Percentiles rank a stretch among this genome's conserved stretches.
These are phyloP conservation scores for Trametes sanguinea DNA, from an alignment of 768 basidiomycete genomes.

Conservation along the genomic window DNA sequence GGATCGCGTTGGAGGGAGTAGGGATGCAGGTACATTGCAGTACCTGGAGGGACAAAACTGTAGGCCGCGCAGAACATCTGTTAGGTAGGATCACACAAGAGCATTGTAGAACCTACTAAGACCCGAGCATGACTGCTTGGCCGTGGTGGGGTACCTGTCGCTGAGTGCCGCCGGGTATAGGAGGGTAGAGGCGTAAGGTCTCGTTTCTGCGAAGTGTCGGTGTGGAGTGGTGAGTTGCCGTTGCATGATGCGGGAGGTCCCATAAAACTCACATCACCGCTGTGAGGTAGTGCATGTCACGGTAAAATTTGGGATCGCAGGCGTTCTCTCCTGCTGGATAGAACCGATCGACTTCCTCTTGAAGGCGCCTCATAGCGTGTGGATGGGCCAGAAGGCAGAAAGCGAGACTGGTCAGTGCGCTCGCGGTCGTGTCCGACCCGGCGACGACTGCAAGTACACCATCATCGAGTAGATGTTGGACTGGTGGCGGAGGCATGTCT, in stretches of 20 bases:
- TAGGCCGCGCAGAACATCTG: conserved; percentile 18
- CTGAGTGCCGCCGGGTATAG: conserved; percentile 41
- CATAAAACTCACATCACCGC: conserved; percentile 26
- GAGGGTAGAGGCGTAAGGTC: conserved; percentile 46
- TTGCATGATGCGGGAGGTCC: too few species aligned
- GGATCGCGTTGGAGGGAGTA: conserved; percentile 48
- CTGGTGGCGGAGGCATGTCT: conserved; percentile 37
- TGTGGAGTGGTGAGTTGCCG: background rate
- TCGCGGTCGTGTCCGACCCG: conserved; percentile 48
- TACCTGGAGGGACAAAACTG: conserved; percentile 28
- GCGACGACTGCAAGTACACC: conserved; percentile 46
- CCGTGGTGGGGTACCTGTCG: conserved; percentile 37
- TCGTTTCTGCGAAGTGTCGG: conserved; percentile 40
- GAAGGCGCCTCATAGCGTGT: conserved; percentile 37
- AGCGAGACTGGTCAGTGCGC: conserved; percentile 39
- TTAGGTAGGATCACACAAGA: background rate
- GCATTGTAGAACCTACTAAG: conserved; percentile 29
- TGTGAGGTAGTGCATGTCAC: conserved; percentile 28
- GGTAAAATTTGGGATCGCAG: conserved; percentile 8
- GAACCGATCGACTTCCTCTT: conserved; percentile 42
- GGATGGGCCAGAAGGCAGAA: conserved; percentile 39
- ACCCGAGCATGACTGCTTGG: conserved; percentile 35
- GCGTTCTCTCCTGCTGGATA: conserved; percentile 40
- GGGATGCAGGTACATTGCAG: conserved; percentile 39
- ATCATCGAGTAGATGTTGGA: conserved; percentile 40